Base-by-base conservation (phyloP, 1,284 basidiomycete species). In the Peniophora sp. region DNA sequence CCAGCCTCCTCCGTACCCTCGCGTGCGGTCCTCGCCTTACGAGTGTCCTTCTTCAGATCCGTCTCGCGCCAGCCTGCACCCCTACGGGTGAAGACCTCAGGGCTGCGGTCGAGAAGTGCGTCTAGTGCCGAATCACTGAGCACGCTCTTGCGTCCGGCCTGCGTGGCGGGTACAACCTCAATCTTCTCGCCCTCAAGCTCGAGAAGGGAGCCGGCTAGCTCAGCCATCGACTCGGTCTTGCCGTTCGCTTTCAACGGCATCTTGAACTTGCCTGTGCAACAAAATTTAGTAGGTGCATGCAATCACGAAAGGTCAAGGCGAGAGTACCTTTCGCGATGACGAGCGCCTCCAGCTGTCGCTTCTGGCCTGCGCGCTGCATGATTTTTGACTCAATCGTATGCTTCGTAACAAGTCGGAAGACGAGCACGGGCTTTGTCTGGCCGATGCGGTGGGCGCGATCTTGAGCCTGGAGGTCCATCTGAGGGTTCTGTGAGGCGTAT, bases 361-460 rank as follows among this genome's bases (percentile, higher is more conserved):
- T 98, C 69, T 92, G 89, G 9, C 81, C 81, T 0, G 95, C 95
- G 27, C 86, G 82, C 62, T 93, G 81, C 75, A 97, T 85, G 60
- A 97, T 94, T 64, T 84, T 88, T 44, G 88, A 89, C 71, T 98
- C 95, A 56, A 97, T 78, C 1, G 94, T 97, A 67, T 93, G 88
- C 1, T 83, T 84, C 32, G 81, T 88, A 32, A 97, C 84, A 0
- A 97, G 75, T 35, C 94, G 80, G 73, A 93, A 97, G 51, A 97
- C 83, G 45, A 95, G 74, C 50, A 95, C 90, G 1, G 91, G 90
- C 57, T 75, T 85, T 17, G 84, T 95, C 68, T 97, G 95, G 2
- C 95, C 95, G 53, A 98, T 98, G 6, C 95, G 84, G 66, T 98
- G 95, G 0, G 92, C 95, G 32, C 95, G 81, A 62, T 97, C 96